Percentiles rank a stretch among this genome's conserved stretches.
phyloP scores from a whole-genome alignment of 108 stramenopile genomes.

The Stephanodiscus triporus region DNA sequence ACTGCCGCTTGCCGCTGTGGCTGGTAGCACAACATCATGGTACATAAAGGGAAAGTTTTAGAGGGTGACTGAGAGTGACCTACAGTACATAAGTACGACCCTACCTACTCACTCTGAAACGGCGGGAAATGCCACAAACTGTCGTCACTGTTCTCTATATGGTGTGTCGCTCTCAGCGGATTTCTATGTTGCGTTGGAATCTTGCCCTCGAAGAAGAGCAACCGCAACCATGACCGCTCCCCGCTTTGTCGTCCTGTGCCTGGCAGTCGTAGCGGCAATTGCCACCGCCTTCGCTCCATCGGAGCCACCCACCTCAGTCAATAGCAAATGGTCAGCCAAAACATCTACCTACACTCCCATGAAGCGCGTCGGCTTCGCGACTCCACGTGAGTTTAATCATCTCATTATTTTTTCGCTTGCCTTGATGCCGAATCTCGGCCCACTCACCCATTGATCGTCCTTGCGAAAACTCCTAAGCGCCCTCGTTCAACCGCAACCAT shows the following conservation, averaged over 20 bases:
- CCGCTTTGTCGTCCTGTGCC: slow-evolving; percentile 19
- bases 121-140: too few species aligned
- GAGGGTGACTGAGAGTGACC: too few species aligned
- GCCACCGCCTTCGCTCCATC: slow-evolving; percentile 37
- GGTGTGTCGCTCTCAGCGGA: too few species aligned
- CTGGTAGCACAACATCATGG: too few species aligned
- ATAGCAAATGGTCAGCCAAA: slow-evolving; percentile 5
- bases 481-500: slow-evolving; percentile 12
- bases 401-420: neutral
- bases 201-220: neutral
- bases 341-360: slow-evolving; percentile 36
- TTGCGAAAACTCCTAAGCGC: slow-evolving; percentile 3
- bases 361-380: slow-evolving; percentile 36
- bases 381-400: slow-evolving; percentile 18
- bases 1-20: too few species aligned
- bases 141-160: too few species aligned
- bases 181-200: too few species aligned
- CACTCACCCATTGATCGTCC: slow-evolving; percentile 1
- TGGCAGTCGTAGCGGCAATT: slow-evolving; percentile 6
- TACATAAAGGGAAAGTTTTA: too few species aligned
- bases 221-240: slow-evolving; percentile 9
- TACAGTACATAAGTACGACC: too few species aligned
- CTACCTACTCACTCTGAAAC: too few species aligned
- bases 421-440: neutral
- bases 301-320: slow-evolving; percentile 5